A percentile compares a stretch with the other conserved stretches of the same genome.
Evolutionary conservation across 768 basidiomycete species (phyloP).

Genomic region (Mrakia blollopis): DNA sequence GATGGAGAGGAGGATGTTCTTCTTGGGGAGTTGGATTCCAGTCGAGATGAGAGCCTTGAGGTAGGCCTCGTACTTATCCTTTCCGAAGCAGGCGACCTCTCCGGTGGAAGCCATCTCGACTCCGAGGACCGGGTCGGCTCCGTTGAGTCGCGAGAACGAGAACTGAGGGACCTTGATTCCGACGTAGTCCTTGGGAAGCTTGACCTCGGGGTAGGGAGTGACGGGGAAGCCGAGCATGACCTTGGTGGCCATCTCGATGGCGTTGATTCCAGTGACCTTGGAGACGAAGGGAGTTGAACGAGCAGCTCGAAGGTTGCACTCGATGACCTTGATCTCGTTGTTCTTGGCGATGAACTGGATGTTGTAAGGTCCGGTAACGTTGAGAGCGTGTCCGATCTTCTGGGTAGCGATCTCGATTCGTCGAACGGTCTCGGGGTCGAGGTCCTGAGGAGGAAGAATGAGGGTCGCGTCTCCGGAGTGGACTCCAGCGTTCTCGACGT

Average conservation of each 20-base stretch:
- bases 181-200: conserved; percentile 86
- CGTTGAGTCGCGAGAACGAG: conserved; percentile 92
- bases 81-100: conserved; percentile 97
- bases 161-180: conserved; percentile 99
- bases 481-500: conserved; percentile 97
- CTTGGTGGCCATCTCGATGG: conserved; percentile 98
- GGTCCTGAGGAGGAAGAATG: conserved; percentile 95
- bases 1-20: conserved; percentile 94
- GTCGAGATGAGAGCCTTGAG: conserved; percentile 95
- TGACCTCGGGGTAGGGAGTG: conserved; percentile 81
- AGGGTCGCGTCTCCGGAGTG: conserved; percentile 98
- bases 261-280: conserved; percentile 94
- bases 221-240: conserved; percentile 92
- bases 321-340: conserved; percentile 99
- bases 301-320: conserved; percentile 96
- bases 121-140: conserved; percentile 94
- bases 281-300: conserved; percentile 99
- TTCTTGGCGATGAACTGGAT: conserved; percentile 99
- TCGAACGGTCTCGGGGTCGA: conserved; percentile 91
- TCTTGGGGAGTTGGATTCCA: conserved; percentile 88
- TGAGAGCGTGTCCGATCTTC: conserved; percentile 95
- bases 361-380: conserved; percentile 97
- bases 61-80: conserved; percentile 96
- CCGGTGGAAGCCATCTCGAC: conserved; percentile 99
- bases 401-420: conserved; percentile 95